Evolutionary conservation across 2,329 filamentous ascomycete species (phyloP).

Genomic region (Trichoderma afroharzianum): DNA sequence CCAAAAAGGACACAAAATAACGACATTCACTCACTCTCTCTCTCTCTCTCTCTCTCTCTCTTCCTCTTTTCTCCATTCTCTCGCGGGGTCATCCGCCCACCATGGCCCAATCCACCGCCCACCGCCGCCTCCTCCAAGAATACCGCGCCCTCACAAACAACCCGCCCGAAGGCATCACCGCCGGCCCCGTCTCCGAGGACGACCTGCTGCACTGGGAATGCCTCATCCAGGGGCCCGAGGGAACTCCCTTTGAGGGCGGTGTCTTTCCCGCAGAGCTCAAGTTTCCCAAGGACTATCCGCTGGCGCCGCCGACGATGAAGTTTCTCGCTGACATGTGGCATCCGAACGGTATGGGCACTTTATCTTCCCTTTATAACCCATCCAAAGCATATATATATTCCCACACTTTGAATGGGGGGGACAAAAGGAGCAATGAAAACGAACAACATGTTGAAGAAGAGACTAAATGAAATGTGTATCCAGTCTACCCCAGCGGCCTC

Average conservation of each 20-base stretch:
- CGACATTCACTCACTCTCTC: not conserved
- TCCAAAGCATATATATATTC: not conserved
- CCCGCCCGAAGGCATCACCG: conserved; percentile 95
- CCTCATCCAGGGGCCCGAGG: conserved; percentile 90
- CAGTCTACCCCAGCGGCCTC: conserved; percentile 81
- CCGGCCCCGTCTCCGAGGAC: conserved; percentile 88
- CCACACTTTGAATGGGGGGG: not conserved
- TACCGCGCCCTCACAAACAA: conserved; percentile 92
- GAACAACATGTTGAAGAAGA: not conserved
- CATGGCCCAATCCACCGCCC: conserved; percentile 61
- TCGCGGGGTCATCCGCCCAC: not conserved
- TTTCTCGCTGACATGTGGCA: conserved; percentile 95
- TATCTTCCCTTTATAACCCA: too few species aligned
- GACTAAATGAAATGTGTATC: not conserved
- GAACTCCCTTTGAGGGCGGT: conserved; percentile 92
- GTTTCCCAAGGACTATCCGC: conserved; percentile 95
- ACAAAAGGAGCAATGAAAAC: too few species aligned
- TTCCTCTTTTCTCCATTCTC: not conserved
- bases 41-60: not conserved
- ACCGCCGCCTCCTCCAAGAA: conserved; percentile 87
- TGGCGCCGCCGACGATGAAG: conserved; percentile 92
- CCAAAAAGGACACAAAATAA: too few species aligned
- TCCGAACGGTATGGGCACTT: conserved; percentile 69
- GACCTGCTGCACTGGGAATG: conserved; percentile 97
- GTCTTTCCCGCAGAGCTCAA: conserved; percentile 92